Evolutionary conservation across 2,329 filamentous ascomycete genomes (phyloP).

Genomic region (Cephalotrichum gorgonifer): DNA sequence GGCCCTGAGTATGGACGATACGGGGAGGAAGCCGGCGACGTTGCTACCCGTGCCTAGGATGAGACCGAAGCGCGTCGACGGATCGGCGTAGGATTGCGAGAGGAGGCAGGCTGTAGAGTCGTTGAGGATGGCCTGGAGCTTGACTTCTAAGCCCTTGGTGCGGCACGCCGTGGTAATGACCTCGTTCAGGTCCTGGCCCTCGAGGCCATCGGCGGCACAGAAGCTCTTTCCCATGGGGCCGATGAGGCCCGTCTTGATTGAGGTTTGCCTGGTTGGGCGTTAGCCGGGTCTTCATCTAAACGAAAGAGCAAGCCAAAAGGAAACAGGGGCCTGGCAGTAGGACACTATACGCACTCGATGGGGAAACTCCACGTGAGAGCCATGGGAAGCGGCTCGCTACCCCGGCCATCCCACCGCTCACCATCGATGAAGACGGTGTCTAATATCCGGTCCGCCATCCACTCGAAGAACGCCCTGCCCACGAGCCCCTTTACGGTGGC

Average conservation of each 20-base stretch:
- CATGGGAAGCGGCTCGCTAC: slow-evolving; percentile 40
- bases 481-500: slow-evolving; percentile 43
- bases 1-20: slow-evolving; percentile 38
- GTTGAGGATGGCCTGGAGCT: slow-evolving; percentile 53
- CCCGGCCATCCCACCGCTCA: slow-evolving; percentile 5
- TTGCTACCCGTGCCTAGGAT: slow-evolving; percentile 61
- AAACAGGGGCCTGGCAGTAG: slow-evolving; percentile 8
- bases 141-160: slow-evolving; percentile 38
- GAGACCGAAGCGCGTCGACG: slow-evolving; percentile 50
- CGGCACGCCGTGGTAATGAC: slow-evolving; percentile 46
- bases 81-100: slow-evolving; percentile 50
- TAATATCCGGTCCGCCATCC: slow-evolving; percentile 53
- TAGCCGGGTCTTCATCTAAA: background rate
- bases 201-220: slow-evolving; percentile 43
- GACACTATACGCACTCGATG: slow-evolving; percentile 43
- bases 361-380: slow-evolving; percentile 62
- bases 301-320: background rate
- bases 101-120: slow-evolving; percentile 58
- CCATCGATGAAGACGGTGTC: slow-evolving; percentile 36
- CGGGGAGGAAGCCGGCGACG: slow-evolving; percentile 53
- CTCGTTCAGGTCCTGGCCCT: slow-evolving; percentile 49
- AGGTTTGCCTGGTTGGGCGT: slow-evolving; percentile 44
- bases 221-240: slow-evolving; percentile 59
- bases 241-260: slow-evolving; percentile 47
- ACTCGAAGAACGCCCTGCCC: slow-evolving; percentile 54